A percentile compares a stretch with the other conserved stretches of the same genome.
These are phyloP conservation scores for Botrytis pseudocinerea DNA, from an alignment of 2,329 filamentous ascomycete species.

Conservation along the genomic window DNA sequence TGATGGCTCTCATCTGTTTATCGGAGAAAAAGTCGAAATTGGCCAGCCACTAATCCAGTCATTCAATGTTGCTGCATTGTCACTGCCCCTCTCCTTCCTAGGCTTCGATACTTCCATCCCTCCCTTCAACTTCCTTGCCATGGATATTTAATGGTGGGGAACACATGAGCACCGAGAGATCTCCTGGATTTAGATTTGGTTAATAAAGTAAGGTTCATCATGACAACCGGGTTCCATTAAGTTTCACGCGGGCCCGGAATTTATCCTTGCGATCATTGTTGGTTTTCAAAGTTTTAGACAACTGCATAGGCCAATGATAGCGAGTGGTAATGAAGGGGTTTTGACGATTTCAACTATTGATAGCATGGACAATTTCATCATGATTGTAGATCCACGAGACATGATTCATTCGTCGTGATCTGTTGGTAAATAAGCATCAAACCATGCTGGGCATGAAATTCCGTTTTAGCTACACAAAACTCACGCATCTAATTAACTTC, in stretches of 20 bases:
- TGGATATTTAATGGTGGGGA: not conserved
- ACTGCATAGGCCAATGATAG: not conserved
- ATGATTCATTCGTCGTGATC: conserved; percentile 4
- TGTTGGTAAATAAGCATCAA: conserved; percentile 11
- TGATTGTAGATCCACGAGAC: not conserved
- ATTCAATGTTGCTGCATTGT: not conserved
- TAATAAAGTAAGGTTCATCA: conserved; percentile 6
- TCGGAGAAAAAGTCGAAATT: not conserved
- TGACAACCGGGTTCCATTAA: not conserved
- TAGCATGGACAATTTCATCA: conserved; percentile 8
- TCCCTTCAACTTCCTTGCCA: not conserved
- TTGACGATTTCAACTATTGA: not conserved
- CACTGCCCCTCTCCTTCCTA: conserved; percentile 5
- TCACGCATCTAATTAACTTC: not conserved
- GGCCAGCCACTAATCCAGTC: not conserved
- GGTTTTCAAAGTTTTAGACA: conserved; percentile 6
- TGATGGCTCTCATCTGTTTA: not conserved
- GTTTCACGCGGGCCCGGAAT: conserved; percentile 15
- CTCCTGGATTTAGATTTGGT: conserved; percentile 1
- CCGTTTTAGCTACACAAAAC: not conserved
- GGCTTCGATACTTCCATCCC: conserved; percentile 6
- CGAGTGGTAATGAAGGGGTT: not conserved
- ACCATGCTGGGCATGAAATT: not conserved
- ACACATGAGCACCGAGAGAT: not conserved
- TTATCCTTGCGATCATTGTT: conserved; percentile 8